Conservation (phyloP, 305 asterid species). For the Ruellia speciosa region DNA sequence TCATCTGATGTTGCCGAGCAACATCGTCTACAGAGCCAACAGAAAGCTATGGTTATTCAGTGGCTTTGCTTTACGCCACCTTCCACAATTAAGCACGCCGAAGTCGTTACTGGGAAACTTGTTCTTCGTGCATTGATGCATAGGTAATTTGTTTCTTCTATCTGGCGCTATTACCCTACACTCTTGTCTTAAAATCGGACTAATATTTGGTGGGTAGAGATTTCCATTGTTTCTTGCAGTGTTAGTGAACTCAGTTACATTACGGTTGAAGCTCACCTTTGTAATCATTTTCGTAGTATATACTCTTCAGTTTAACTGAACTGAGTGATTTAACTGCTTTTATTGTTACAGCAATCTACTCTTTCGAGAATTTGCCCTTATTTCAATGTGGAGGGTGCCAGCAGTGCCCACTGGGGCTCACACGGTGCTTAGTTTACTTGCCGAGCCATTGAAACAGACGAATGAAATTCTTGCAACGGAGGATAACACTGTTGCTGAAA, state of each 20-base stretch:
- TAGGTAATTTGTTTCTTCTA: slow-evolving; percentile 38
- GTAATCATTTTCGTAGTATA: neutral
- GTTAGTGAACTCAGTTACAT: neutral
- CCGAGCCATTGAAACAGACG: slow-evolving; percentile 90
- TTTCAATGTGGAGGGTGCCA: slow-evolving; percentile 97
- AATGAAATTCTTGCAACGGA: slow-evolving; percentile 52
- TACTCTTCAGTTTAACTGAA: too few species aligned
- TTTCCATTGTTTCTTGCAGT: slow-evolving; percentile 3
- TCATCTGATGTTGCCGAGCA: slow-evolving; percentile 74
- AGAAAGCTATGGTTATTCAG: slow-evolving; percentile 90
- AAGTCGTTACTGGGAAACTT: slow-evolving; percentile 60
- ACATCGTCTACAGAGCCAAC: slow-evolving; percentile 81
- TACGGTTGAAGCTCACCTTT: neutral
- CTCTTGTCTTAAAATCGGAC: slow-evolving; percentile 16
- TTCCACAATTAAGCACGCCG: slow-evolving; percentile 69
- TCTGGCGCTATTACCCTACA: slow-evolving; percentile 3
- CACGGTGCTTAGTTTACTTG: slow-evolving; percentile 85
- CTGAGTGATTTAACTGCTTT: slow-evolving; percentile 18
- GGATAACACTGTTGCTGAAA: slow-evolving; percentile 56
- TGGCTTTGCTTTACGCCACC: slow-evolving; percentile 99
- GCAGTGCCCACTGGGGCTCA: slow-evolving; percentile 93
- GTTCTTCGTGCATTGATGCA: slow-evolving; percentile 78
- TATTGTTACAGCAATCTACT: slow-evolving; percentile 65
- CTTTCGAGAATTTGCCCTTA: slow-evolving; percentile 93
- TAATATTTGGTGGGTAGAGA: slow-evolving; percentile 11